Percentiles rank a stretch among this genome's conserved stretches.
These are phyloP conservation scores for Russula griseocarnosa DNA, from an alignment of 768 basidiomycete species.

Conservation along the genomic window DNA sequence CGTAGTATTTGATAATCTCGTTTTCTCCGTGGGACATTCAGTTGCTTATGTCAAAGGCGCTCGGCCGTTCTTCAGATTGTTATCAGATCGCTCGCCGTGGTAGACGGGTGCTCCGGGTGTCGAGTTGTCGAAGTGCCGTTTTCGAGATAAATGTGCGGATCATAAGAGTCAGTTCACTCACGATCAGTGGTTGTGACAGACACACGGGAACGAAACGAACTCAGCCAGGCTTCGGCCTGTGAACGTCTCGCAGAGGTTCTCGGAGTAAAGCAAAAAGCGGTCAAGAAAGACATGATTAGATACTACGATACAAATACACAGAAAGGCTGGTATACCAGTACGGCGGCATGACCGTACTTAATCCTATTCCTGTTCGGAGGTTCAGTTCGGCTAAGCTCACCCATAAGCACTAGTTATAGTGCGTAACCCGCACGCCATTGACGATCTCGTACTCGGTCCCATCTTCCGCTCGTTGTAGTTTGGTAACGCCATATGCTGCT, in stretches of 20 bases:
- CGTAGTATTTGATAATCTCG: neutral
- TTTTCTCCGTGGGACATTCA: neutral
- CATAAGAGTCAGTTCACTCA: neutral
- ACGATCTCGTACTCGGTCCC: constrained; percentile 37
- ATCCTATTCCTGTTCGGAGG: neutral
- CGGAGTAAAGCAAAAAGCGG: neutral
- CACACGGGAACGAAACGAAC: neutral
- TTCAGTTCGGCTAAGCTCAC: neutral
- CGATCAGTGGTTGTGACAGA: neutral
- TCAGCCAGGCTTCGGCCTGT: neutral
- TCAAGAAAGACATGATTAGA: neutral
- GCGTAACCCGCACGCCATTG: constrained; percentile 35
- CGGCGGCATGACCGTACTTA: neutral
- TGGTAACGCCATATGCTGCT: constrained; percentile 34
- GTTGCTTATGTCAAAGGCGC: neutral
- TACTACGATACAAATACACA: neutral
- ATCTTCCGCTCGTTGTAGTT: constrained; percentile 34
- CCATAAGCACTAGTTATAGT: constrained; percentile 32
- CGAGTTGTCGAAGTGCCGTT: neutral
- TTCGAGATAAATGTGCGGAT: neutral
- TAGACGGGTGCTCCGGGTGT: neutral
- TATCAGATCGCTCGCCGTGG: neutral
- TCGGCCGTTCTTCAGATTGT: neutral
- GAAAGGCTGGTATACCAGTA: neutral
- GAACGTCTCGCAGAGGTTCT: neutral